phyloP scores from a whole-genome alignment of 805 yeast species.

The Wickerhamiella spandovensis region DNA sequence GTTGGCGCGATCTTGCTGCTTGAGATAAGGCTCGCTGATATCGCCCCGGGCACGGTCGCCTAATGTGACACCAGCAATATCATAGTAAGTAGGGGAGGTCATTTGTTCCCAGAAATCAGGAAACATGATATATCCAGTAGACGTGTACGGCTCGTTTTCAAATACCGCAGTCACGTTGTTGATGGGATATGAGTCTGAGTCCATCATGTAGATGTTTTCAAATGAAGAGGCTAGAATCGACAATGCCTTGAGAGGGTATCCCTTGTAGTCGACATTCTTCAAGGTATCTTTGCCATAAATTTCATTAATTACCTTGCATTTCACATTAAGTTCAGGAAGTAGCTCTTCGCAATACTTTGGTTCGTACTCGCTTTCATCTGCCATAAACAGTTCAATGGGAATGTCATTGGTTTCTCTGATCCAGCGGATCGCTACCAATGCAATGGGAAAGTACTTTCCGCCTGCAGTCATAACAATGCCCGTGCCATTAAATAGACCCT shows the following conservation, averaged over 20 bases:
- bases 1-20: conserved; percentile 51
- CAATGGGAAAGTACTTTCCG: conserved; percentile 61
- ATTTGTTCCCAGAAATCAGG: conserved; percentile 86
- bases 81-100: conserved; percentile 59
- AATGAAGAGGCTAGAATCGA: conserved; percentile 62
- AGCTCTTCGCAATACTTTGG: conserved; percentile 52
- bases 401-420: conserved; percentile 55
- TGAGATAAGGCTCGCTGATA: conserved; percentile 20
- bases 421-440: conserved; percentile 49
- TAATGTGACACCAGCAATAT: conserved; percentile 46
- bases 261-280: conserved; percentile 36
- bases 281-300: conserved; percentile 45
- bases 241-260: conserved; percentile 57
- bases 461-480: conserved; percentile 70
- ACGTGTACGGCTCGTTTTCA: conserved; percentile 39
- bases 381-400: conserved; percentile 76
- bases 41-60: conserved; percentile 27
- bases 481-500: conserved; percentile 20
- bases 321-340: conserved; percentile 48
- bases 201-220: conserved; percentile 56
- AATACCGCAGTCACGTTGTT: conserved; percentile 50
- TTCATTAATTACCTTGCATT: conserved; percentile 54
- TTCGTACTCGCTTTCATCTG: conserved; percentile 57
- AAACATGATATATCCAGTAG: conserved; percentile 49
- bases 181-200: conserved; percentile 65